A percentile compares a stretch with the other conserved stretches of the same genome.
phyloP scores from a whole-genome alignment of 208 protist genomes.

The Leishmania tropica region DNA sequence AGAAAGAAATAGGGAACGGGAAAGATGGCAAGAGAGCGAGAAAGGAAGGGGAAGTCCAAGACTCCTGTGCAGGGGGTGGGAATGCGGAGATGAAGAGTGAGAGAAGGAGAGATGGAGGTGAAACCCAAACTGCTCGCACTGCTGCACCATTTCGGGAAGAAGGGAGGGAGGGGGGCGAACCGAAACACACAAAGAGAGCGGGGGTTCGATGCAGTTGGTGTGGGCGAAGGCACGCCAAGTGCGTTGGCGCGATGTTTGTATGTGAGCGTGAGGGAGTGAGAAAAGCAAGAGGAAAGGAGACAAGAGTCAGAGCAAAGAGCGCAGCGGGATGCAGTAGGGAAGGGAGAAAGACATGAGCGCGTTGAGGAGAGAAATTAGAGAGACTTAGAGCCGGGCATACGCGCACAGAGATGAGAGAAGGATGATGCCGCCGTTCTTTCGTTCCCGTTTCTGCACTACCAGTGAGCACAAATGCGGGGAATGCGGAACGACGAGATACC shows the following conservation, averaged over 20 bases:
- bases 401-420: neutral
- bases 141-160: neutral
- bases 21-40: constrained; percentile 5
- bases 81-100: neutral
- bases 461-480: neutral
- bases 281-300: neutral
- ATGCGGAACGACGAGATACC: neutral
- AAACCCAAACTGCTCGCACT: neutral
- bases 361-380: neutral
- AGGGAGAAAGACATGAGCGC: neutral
- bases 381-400: neutral
- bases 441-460: neutral
- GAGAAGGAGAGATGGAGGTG: neutral
- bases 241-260: neutral
- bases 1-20: neutral
- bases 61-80: neutral
- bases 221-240: neutral
- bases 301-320: neutral
- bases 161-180: neutral
- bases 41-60: neutral
- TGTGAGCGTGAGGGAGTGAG: neutral
- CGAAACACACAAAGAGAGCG: neutral
- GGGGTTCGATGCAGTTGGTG: neutral
- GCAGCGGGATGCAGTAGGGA: neutral
- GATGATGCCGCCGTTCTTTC: neutral